Evolutionary conservation across 1,284 basidiomycete genomes (phyloP).

Genomic region (Amylostereum chailletii): DNA sequence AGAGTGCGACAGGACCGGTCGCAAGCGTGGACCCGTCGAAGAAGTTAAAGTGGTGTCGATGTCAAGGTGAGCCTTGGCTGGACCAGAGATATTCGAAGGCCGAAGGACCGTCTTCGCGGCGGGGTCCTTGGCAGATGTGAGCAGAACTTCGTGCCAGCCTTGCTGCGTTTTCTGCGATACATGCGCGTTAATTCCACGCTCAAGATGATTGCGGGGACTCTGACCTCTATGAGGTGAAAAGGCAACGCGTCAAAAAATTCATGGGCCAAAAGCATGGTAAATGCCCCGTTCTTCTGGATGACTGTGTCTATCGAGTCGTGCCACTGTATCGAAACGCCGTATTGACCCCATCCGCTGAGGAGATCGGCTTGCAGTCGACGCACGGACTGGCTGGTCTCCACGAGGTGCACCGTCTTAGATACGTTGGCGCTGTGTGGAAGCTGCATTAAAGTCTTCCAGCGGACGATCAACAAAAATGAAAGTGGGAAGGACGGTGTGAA

Average conservation of each 20-base stretch:
- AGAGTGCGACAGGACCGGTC: constrained; percentile 57
- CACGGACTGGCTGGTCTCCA: constrained; percentile 75
- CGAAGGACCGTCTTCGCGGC: constrained; percentile 18
- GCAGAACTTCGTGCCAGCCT: constrained; percentile 85
- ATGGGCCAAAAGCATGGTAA: constrained; percentile 88
- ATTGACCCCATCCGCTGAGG: constrained; percentile 27
- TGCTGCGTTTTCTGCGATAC: constrained; percentile 55
- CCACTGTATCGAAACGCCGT: constrained; percentile 52
- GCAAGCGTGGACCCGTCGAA: constrained; percentile 34
- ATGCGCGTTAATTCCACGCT: not conserved
- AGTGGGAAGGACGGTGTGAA: not conserved
- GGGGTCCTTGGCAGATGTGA: constrained; percentile 38
- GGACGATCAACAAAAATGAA: constrained; percentile 19
- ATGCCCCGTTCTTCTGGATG: constrained; percentile 41
- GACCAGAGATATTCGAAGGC: constrained; percentile 10
- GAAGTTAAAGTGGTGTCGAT: not conserved
- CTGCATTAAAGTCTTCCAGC: constrained; percentile 42
- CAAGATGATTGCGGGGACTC: not conserved
- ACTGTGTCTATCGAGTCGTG: constrained; percentile 70
- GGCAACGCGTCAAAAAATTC: constrained; percentile 98
- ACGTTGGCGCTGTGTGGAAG: constrained; percentile 32
- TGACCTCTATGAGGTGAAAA: constrained; percentile 82
- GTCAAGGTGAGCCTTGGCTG: constrained; percentile 11
- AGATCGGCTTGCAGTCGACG: constrained; percentile 55
- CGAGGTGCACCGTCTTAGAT: constrained; percentile 59